Conservation (phyloP, 163 green algal genomes). For the Smithsoniella earleae region DNA sequence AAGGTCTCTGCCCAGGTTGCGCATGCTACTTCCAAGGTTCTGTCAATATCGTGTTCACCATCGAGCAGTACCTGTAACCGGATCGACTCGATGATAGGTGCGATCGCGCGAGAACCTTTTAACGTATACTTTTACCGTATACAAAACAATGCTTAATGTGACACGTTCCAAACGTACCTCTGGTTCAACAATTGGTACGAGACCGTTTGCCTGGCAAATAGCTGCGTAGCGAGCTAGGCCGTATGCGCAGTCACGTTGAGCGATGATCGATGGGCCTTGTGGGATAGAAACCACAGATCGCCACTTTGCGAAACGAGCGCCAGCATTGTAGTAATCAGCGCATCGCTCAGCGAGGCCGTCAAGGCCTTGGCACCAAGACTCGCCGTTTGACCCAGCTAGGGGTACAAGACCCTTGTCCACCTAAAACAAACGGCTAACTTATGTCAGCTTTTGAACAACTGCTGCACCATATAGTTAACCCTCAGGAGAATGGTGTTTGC, state of each 20-base stretch:
- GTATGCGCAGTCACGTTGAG: constrained; percentile 77
- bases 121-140: too few relatives aligned
- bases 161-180: too few relatives aligned
- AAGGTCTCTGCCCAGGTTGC: constrained; percentile 95
- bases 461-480: too few relatives aligned
- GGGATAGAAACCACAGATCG: constrained; percentile 88
- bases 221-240: constrained; percentile 95
- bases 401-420: constrained; percentile 93
- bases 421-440: constrained; percentile 31
- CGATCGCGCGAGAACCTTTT: too few relatives aligned
- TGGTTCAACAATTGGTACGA: constrained; percentile 98
- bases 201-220: constrained; percentile 82
- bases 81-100: too few relatives aligned
- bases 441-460: too few relatives aligned
- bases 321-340: constrained; percentile 97
- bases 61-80: constrained; percentile 83
- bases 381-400: constrained; percentile 83
- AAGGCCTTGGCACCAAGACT: constrained; percentile 97
- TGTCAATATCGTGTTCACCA: constrained; percentile 94
- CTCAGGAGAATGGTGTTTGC: too few relatives aligned
- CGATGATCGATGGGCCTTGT: constrained; percentile 74
- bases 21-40: constrained; percentile 76
- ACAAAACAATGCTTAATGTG: too few relatives aligned
- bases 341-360: constrained; percentile 87
- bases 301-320: constrained; percentile 95